These are phyloP conservation scores for Saturnispora ahearnii DNA, from an alignment of 805 yeast genomes.

Conservation along the genomic window DNA sequence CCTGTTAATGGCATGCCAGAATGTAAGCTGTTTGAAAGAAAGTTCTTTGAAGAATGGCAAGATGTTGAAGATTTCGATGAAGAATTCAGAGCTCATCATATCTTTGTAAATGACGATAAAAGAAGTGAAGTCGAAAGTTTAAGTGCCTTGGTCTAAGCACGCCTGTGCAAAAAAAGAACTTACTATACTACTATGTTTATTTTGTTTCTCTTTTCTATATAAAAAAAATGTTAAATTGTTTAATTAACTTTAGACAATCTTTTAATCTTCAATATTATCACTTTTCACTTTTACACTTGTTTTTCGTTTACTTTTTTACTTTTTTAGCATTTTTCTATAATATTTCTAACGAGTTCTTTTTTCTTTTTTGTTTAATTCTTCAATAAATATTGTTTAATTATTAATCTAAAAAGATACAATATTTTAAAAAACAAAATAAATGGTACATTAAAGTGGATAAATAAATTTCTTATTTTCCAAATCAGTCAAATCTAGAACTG, in stretches of 20 bases:
- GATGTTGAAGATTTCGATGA: conserved; percentile 57
- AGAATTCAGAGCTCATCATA: conserved; percentile 10
- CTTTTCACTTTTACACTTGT: neutral
- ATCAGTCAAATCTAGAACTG: conserved; percentile 46
- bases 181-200: neutral
- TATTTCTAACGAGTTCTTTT: neutral
- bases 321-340: neutral
- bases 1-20: conserved; percentile 41
- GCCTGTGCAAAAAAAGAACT: neutral
- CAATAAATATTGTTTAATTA: neutral
- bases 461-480: conserved; percentile 42
- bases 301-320: neutral
- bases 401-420: neutral
- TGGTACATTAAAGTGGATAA: conserved; percentile 33
- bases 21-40: conserved; percentile 36
- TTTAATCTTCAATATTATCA: neutral
- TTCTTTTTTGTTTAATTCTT: neutral
- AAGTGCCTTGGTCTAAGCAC: neutral
- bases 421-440: too few relatives aligned
- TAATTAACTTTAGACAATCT: too few relatives aligned
- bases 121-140: neutral
- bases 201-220: neutral
- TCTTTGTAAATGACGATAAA: neutral
- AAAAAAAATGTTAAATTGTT: neutral
- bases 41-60: conserved; percentile 55